Evolutionary conservation across 192 early-diverging fungal genomes (phyloP), one percentile per base, ranked within the genome.

Genomic region (Irineochytrium annulatum): DNA sequence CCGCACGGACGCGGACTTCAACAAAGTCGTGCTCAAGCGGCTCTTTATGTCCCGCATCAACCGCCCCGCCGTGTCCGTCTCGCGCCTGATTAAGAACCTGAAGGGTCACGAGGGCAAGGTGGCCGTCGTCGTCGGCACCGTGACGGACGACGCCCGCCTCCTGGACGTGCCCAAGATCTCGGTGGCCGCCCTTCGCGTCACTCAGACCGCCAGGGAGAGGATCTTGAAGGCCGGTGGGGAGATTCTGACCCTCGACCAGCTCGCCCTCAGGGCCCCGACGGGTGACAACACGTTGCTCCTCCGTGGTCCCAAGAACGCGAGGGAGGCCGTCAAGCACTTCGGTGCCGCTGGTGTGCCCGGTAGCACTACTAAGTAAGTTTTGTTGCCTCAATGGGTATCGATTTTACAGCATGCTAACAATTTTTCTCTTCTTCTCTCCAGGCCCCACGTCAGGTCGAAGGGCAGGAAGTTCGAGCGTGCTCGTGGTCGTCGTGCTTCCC

Each of bases 291-390:
- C 91, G 65, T 72, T 98, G 57, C 83, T 99, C 48, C 85, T 99
- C 79, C 92, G 95, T 83, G 97, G 97, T 67, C 80, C 86, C 76
- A 89, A 88, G 79, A 95, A 84, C 79, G 74, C 88, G 65, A 90
- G 97, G 71, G 93, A 98, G 82, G 92, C 94, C 71, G 89, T 94
- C 77, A 99, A 95, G 91, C 97, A 99, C 88, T 99, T 99, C 70
- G 97, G 97, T 57, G 83, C 73, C 51, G 86, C 90, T 31, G 90
- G 90, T 71, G 79, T 78, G 51, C 87, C 90, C 72, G 67, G 69
- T 53, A 75, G 73, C 79, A 43, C 43, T 44, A 73, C 86, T 79
- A 88, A 86, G 86, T 75, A 76, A n/a, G 74, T 63, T 13, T 52
- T 32, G 6, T 39, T 0, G 26, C 19, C 24, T 14, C n/a, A 14